Percentiles rank a stretch among this genome's conserved stretches.
phyloP scores from a whole-genome alignment of 192 early-diverging fungal species.

The Gryganskiella cystojenkinii region DNA sequence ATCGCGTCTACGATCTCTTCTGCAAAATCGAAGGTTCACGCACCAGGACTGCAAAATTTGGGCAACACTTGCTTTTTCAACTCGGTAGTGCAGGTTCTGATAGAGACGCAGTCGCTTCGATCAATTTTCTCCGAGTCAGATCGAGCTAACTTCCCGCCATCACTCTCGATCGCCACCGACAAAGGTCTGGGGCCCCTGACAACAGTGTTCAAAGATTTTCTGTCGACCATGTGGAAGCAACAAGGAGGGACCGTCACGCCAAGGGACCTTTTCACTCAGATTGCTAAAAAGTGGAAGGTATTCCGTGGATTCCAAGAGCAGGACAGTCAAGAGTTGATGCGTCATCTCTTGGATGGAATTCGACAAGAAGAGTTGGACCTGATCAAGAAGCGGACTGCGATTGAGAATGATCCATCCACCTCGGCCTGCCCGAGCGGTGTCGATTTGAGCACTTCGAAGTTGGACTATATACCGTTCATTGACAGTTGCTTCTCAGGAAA shows the following conservation, averaged over 20 bases:
- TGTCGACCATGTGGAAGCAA: conserved; percentile 53
- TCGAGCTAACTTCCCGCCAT: not conserved
- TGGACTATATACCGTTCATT: conserved; percentile 60
- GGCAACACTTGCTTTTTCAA: conserved; percentile 88
- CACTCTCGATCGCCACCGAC: conserved; percentile 13
- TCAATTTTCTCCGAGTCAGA: not conserved
- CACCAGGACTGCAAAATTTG: conserved; percentile 69
- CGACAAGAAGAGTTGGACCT: conserved; percentile 61
- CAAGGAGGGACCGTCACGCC: conserved; percentile 59
- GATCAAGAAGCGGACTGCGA: conserved; percentile 14
- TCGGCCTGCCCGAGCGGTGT: not conserved
- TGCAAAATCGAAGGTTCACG: conserved; percentile 8
- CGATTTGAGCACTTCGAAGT: not conserved
- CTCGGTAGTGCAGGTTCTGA: conserved; percentile 65
- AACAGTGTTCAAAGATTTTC: conserved; percentile 41
- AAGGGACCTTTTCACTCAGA: conserved; percentile 61
- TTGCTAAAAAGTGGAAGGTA: conserved; percentile 67
- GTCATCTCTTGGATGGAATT: conserved; percentile 71
- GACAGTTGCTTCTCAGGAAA: conserved; percentile 76
- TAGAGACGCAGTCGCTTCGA: conserved; percentile 15
- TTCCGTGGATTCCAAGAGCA: conserved; percentile 72
- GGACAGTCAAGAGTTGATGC: conserved; percentile 79
- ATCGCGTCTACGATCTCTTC: not conserved
- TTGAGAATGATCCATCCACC: not conserved
- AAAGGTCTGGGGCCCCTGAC: conserved; percentile 35